These are phyloP conservation scores for Heterobasidion irregulare DNA, from an alignment of 1,284 basidiomycete genomes.

Conservation along the genomic window DNA sequence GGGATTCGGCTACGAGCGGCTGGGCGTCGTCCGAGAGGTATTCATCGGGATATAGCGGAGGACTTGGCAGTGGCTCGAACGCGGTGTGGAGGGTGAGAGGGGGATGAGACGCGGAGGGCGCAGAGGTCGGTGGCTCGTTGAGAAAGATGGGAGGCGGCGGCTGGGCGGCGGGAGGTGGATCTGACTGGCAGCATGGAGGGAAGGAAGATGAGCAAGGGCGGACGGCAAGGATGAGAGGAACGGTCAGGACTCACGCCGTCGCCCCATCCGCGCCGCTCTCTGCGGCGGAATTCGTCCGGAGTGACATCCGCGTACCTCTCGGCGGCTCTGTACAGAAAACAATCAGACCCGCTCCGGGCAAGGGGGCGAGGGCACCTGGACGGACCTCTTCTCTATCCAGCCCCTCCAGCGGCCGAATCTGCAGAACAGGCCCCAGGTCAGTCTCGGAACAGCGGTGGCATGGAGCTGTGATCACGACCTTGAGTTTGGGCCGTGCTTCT, in stretches of 20 bases:
- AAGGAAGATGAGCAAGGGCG: neutral
- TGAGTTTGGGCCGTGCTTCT: constrained; percentile 68
- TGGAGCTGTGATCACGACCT: constrained; percentile 32
- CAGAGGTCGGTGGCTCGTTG: neutral
- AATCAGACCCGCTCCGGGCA: neutral
- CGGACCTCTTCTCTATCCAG: constrained; percentile 79
- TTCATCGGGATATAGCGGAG: constrained; percentile 19
- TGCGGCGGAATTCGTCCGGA: constrained; percentile 44
- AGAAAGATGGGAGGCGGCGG: neutral
- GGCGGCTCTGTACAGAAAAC: constrained; percentile 49
- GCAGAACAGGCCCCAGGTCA: neutral
- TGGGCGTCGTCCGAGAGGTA: constrained; percentile 27
- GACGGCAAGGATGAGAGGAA: neutral
- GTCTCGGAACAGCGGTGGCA: too few relatives aligned
- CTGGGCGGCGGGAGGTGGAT: neutral
- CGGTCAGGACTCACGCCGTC: neutral
- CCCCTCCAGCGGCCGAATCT: constrained; percentile 74
- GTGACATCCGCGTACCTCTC: constrained; percentile 65
- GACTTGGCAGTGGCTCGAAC: constrained; percentile 14
- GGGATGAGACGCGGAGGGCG: neutral
- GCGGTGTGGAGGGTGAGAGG: constrained; percentile 34
- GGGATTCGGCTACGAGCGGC: constrained; percentile 39
- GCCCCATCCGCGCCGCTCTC: constrained; percentile 65
- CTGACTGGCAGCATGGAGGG: neutral
- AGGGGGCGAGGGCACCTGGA: constrained; percentile 3